Evolutionary conservation across 441 rosid species (phyloP).

Genomic region (Mallotus japonicus): DNA sequence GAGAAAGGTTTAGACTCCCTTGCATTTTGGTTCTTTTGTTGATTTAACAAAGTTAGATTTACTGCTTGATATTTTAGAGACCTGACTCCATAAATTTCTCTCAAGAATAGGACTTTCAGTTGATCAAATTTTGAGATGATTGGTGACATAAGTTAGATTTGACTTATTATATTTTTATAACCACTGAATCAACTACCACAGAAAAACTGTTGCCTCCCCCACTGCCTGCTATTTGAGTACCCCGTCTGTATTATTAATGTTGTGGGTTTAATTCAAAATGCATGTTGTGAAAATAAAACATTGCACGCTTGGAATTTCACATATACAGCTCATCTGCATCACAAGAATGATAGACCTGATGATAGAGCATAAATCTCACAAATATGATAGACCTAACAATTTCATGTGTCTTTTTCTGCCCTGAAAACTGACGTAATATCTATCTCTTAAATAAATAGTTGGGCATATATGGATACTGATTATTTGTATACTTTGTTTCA

Average conservation of each 20-base stretch:
- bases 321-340: neutral
- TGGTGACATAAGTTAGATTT: neutral
- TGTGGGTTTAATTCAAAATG: neutral
- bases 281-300: neutral
- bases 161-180: neutral
- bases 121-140: neutral
- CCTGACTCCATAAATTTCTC: neutral
- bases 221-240: neutral
- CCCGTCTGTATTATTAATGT: neutral
- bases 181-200: neutral
- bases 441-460: neutral
- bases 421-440: neutral
- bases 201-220: neutral
- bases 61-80: neutral
- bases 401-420: neutral
- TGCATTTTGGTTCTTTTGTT: conserved; percentile 14
- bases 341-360: no score
- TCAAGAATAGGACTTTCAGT: neutral
- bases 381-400: neutral
- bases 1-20: conserved; percentile 49
- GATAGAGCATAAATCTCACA: neutral
- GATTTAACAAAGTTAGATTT: neutral
- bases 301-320: neutral
- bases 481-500: neutral
- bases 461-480: neutral